Conservation (phyloP, 192 early-diverging fungal species). For the Backusella tarrabulga region DNA sequence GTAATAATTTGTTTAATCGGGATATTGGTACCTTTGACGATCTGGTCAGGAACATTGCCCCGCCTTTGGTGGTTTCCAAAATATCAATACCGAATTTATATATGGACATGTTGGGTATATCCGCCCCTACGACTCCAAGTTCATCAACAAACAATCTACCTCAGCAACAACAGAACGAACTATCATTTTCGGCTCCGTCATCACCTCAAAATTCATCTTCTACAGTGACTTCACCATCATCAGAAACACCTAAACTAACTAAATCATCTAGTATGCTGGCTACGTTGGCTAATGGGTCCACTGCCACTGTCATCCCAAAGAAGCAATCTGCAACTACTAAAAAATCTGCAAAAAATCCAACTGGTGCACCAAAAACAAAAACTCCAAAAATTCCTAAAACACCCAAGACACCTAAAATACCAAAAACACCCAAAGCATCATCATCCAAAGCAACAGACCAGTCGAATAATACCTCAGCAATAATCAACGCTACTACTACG, state of each 20-base stretch:
- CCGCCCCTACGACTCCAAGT: neutral
- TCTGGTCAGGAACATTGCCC: constrained; percentile 20
- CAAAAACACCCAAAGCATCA: neutral
- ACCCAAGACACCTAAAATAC: neutral
- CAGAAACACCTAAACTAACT: neutral
- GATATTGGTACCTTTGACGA: constrained; percentile 19
- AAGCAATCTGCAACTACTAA: neutral
- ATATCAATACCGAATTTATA: constrained; percentile 32
- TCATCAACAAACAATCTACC: neutral
- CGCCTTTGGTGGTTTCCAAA: constrained; percentile 26
- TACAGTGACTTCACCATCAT: neutral
- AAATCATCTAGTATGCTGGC: constrained; percentile 7
- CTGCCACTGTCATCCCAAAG: neutral
- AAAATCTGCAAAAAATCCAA: neutral
- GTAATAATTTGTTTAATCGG: constrained; percentile 17
- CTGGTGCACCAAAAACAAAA: neutral
- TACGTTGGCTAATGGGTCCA: neutral
- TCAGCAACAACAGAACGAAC: neutral
- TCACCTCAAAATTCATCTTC: constrained; percentile 1
- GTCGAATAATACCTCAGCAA: neutral
- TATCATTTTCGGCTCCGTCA: neutral
- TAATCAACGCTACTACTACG: neutral
- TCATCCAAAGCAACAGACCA: neutral
- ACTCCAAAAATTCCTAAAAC: neutral
- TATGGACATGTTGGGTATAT: constrained; percentile 11